Evolutionary conservation across 1,284 basidiomycete species (phyloP).

Genomic region (Ustilago curta): DNA sequence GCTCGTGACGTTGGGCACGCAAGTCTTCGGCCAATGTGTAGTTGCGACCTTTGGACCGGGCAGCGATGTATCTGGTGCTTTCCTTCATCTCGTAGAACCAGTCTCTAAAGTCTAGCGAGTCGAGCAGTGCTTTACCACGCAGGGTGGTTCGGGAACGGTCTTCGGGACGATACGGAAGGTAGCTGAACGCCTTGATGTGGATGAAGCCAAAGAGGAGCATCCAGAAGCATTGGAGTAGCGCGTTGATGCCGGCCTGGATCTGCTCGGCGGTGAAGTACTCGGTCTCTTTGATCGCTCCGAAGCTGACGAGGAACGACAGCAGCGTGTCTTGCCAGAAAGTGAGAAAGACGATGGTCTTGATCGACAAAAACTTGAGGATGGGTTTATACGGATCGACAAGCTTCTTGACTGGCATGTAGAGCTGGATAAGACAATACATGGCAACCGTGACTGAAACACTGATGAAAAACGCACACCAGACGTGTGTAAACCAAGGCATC

Average conservation of each 20-base stretch:
- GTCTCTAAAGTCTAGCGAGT: slow-evolving; percentile 60
- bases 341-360: slow-evolving; percentile 82
- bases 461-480: slow-evolving; percentile 74
- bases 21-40: slow-evolving; percentile 57
- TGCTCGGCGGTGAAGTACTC: slow-evolving; percentile 77
- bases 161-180: slow-evolving; percentile 74
- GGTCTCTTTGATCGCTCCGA: slow-evolving; percentile 76
- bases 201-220: slow-evolving; percentile 77
- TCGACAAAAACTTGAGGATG: slow-evolving; percentile 76
- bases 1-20: slow-evolving; percentile 49
- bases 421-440: slow-evolving; percentile 82
- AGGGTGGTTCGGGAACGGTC: slow-evolving; percentile 45
- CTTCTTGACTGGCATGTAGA: slow-evolving; percentile 76
- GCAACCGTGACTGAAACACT: slow-evolving; percentile 81
- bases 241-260: slow-evolving; percentile 79
- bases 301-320: slow-evolving; percentile 75
- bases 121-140: slow-evolving; percentile 40
- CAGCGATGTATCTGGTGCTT: slow-evolving; percentile 47
- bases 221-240: slow-evolving; percentile 79
- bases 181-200: slow-evolving; percentile 81
- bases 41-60: slow-evolving; percentile 44
- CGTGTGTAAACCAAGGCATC: slow-evolving; percentile 78
- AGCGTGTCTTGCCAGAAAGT: slow-evolving; percentile 83
- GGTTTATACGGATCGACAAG: slow-evolving; percentile 76
- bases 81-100: slow-evolving; percentile 61